phyloP scores from a whole-genome alignment of 108 stramenopile species.

The Nitzschia sp. region DNA sequence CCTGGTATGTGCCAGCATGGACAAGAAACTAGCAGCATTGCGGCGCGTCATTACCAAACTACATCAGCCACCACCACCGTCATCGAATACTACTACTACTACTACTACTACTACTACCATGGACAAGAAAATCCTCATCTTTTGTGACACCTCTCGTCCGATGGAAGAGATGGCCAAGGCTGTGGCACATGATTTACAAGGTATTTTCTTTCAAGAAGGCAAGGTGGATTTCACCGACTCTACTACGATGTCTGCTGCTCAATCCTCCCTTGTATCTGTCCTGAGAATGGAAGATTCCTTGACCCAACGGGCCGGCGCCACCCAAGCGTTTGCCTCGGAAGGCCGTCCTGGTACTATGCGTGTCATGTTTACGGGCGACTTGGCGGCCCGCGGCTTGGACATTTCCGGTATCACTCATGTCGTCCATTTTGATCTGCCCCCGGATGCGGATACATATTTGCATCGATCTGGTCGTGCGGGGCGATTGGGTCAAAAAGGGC shows the following conservation, averaged over 20 bases:
- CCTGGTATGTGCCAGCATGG: conserved; percentile 65
- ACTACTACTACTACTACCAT: not conserved
- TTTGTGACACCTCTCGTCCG: conserved; percentile 69
- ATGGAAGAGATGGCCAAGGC: conserved; percentile 71
- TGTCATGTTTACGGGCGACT: conserved; percentile 84
- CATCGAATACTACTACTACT: no score
- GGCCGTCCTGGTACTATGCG: conserved; percentile 48
- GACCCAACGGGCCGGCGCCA: conserved; percentile 72
- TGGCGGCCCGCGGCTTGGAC: conserved; percentile 90
- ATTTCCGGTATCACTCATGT: conserved; percentile 79
- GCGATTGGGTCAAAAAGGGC: conserved; percentile 67
- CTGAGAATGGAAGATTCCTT: conserved; percentile 69
- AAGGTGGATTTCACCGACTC: conserved; percentile 3
- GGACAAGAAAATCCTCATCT: conserved; percentile 66
- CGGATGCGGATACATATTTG: conserved; percentile 79
- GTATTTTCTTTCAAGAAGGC: conserved; percentile 36
- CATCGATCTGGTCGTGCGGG: conserved; percentile 92
- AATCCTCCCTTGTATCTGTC: conserved; percentile 50
- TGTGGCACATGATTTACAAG: conserved; percentile 53
- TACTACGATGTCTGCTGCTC: conserved; percentile 19
- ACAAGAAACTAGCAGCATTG: conserved; percentile 76
- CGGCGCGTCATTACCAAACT: conserved; percentile 71
- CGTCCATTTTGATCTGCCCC: conserved; percentile 86
- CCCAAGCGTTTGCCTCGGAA: conserved; percentile 54
- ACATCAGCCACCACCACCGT: not conserved